A percentile compares a stretch with the other conserved stretches of the same genome.
phyloP scores from a whole-genome alignment of 352 stramenopile species.

The Globisporangium polare region DNA sequence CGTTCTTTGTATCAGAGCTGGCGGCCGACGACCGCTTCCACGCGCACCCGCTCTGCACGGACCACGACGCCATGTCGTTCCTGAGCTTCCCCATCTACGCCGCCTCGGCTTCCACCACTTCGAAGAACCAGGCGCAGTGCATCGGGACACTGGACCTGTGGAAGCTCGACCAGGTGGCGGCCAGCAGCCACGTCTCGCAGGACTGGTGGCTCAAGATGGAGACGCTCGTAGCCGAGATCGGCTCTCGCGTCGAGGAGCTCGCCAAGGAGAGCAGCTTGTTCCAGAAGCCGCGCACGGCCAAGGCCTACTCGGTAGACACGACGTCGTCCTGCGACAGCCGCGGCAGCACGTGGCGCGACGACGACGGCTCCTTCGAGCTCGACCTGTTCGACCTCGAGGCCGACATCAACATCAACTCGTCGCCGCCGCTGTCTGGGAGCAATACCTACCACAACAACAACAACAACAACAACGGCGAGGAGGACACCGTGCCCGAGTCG shows the following conservation, averaged over 20 bases:
- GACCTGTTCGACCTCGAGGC: constrained; percentile 58
- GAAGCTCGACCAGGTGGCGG: constrained; percentile 44
- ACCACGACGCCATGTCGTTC: constrained; percentile 53
- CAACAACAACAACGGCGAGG: constrained; percentile 22
- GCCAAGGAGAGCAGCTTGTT: constrained; percentile 37
- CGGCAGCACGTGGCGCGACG: constrained; percentile 48
- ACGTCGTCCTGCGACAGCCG: constrained; percentile 51
- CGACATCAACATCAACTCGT: constrained; percentile 30
- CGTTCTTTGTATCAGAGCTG: constrained; percentile 69
- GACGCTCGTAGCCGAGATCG: constrained; percentile 33
- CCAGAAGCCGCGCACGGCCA: constrained; percentile 32
- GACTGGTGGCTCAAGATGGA: constrained; percentile 49
- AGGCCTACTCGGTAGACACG: constrained; percentile 52
- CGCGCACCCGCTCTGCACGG: constrained; percentile 60
- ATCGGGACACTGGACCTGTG: constrained; percentile 74
- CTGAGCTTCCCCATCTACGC: constrained; percentile 73
- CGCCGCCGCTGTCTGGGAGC: constrained; percentile 24
- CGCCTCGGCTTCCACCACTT: constrained; percentile 12
- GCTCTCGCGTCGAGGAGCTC: constrained; percentile 44
- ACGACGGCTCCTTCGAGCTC: constrained; percentile 49
- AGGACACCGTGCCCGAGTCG: constrained; percentile 16
- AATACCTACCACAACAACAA: constrained; percentile 32
- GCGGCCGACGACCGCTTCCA: constrained; percentile 58
- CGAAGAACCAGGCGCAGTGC: constrained; percentile 22
- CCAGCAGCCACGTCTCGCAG: constrained; percentile 56